phyloP scores from a whole-genome alignment of 2,329 filamentous ascomycete species.

The Didymella exigua region DNA sequence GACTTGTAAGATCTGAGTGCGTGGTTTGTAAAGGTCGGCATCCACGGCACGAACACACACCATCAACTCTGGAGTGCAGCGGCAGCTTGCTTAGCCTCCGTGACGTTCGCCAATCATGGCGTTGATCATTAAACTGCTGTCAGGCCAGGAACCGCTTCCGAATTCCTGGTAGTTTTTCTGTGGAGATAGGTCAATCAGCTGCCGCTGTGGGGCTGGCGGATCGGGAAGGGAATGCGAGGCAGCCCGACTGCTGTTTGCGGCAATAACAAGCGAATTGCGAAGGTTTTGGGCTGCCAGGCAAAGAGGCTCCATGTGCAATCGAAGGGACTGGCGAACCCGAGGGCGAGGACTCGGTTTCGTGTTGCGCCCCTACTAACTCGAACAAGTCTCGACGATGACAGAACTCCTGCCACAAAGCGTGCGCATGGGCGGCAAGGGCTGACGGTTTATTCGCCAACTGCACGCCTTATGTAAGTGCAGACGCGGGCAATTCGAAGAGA shows the following conservation, averaged over 20 bases:
- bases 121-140: neutral
- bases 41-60: slow-evolving; percentile 13
- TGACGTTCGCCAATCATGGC: slow-evolving; percentile 7
- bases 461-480: slow-evolving; percentile 1
- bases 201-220: slow-evolving; percentile 9
- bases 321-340: slow-evolving; percentile 10
- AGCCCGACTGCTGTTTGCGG: slow-evolving; percentile 1
- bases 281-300: neutral
- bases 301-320: neutral
- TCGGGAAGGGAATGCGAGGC: slow-evolving; percentile 14
- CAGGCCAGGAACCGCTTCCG: slow-evolving; percentile 2
- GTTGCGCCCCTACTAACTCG: slow-evolving; percentile 9
- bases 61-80: slow-evolving; percentile 11
- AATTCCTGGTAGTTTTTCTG: neutral
- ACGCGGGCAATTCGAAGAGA: slow-evolving; percentile 2
- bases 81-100: slow-evolving; percentile 2
- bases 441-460: slow-evolving; percentile 4
- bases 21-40: slow-evolving; percentile 5
- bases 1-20: neutral
- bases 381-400: slow-evolving; percentile 4
- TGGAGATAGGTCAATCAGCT: slow-evolving; percentile 15
- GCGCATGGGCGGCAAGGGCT: slow-evolving; percentile 11
- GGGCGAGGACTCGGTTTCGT: slow-evolving; percentile 17
- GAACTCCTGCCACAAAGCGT: slow-evolving; percentile 4
- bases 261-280: slow-evolving; percentile 12